These are phyloP conservation scores for Curvularia spicifera DNA, from an alignment of 2,329 filamentous ascomycete genomes.

Conservation along the genomic window DNA sequence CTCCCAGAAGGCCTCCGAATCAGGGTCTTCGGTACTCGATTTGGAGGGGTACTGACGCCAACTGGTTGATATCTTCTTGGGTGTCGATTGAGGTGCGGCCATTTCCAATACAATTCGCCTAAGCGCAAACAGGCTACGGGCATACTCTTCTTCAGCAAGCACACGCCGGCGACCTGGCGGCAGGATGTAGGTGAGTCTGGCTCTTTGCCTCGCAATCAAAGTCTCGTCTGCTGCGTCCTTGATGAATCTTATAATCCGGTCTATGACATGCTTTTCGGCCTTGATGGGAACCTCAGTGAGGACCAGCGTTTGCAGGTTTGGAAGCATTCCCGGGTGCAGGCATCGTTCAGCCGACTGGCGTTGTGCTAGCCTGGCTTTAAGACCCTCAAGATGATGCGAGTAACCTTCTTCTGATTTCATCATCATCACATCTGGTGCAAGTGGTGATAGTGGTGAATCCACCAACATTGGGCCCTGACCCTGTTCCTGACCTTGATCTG, in stretches of 20 bases:
- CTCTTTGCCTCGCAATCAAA: slow-evolving; percentile 59
- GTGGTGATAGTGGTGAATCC: slow-evolving; percentile 22
- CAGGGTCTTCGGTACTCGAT: slow-evolving; percentile 65
- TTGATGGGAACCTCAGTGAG: slow-evolving; percentile 63
- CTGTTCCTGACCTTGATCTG: slow-evolving; percentile 51
- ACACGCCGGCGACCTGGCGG: slow-evolving; percentile 62
- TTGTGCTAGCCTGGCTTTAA: slow-evolving; percentile 38
- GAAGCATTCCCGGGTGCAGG: slow-evolving; percentile 63
- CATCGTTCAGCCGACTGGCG: slow-evolving; percentile 42
- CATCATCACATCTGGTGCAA: slow-evolving; percentile 6
- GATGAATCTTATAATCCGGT: slow-evolving; percentile 60
- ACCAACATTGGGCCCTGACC: slow-evolving; percentile 55
- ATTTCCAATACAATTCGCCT: slow-evolving; percentile 63
- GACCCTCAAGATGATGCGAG: slow-evolving; percentile 37
- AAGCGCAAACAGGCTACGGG: slow-evolving; percentile 61
- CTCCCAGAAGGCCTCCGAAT: slow-evolving; percentile 66
- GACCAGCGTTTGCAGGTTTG: slow-evolving; percentile 61
- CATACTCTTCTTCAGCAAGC: slow-evolving; percentile 57
- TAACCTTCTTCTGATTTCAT: slow-evolving; percentile 31
- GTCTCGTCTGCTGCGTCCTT: slow-evolving; percentile 63
- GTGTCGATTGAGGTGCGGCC: slow-evolving; percentile 31
- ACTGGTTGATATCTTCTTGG: slow-evolving; percentile 51
- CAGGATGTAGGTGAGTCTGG: slow-evolving; percentile 63
- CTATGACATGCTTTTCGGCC: slow-evolving; percentile 47
- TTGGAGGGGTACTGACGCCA: slow-evolving; percentile 56